Evolutionary conservation across 371 early-diverging fungal genomes (phyloP), one percentile per base, ranked within the genome.

Genomic region (Zopfochytrium polystomum): DNA sequence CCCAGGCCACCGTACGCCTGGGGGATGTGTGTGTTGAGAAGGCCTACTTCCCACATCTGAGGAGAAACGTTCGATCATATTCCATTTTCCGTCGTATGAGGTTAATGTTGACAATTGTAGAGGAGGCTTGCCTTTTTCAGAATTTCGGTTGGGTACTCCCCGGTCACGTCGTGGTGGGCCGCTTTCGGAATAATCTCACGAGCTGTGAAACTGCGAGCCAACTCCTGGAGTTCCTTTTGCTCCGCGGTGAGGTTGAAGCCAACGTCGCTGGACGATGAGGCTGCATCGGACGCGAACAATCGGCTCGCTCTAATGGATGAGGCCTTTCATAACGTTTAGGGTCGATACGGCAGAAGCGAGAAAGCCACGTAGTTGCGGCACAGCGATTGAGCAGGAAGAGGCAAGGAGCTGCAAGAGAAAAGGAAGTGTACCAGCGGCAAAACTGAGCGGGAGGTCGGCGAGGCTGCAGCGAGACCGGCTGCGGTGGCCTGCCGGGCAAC

Each of bases 151-250:
- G 82, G 97, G 69, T 93, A 96, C 68, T 94, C 92, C 46, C 95
- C 95, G 2, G 94, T 95, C 49, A 78, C 71, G 67, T 96, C 97
- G 70, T 96, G 90, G 71, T 95, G 88, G 11, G 93, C 91, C 2
- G 97, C 97, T 58, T 90, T 88, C 29, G 96, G 97, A 48, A 88
- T 90, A 64, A 96, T 91, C 52, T 92, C 92, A 43, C 96, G 90
- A 38, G 74, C 82, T 18, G 93, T 83, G 71, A 96, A 96, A 77
- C 92, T 91, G 68, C 92, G 87, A 22, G 95, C 93, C n/a, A 93
- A 83, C 18, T 91, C 87, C 75, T 94, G 93, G 63, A 91, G 84
- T 15, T 90, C 84, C 58, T 75, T 77, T 76, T 95, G 96, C 51
- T 94, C 94, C 43, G 90, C 90, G 44, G 76, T 82, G 43, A 96